A percentile compares a stretch with the other conserved stretches of the same genome.
Conservation (phyloP, 2,329 filamentous ascomycete genomes). For the Elsinoe ampelina region DNA sequence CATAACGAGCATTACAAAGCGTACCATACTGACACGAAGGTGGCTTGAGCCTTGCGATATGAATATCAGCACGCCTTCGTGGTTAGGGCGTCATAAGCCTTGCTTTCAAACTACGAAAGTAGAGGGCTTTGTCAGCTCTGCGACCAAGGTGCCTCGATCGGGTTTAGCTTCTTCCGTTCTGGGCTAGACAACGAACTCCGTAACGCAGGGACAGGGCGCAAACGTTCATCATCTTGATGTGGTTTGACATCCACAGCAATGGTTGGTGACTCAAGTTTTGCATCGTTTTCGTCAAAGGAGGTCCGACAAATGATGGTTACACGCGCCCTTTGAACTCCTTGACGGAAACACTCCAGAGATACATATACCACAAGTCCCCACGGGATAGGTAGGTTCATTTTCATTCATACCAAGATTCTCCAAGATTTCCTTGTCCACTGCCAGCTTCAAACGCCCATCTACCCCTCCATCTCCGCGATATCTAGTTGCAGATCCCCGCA, state of each 20-base stretch:
- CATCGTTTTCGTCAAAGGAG: slow-evolving; percentile 6
- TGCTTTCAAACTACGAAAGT: neutral
- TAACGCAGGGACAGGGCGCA: slow-evolving; percentile 6
- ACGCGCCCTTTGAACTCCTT: slow-evolving; percentile 11
- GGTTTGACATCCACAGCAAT: neutral
- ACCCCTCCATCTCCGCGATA: slow-evolving; percentile 9
- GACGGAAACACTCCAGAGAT: neutral
- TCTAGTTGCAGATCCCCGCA: slow-evolving; percentile 9
- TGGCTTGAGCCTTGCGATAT: neutral
- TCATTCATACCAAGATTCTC: neutral
- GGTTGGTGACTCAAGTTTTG: slow-evolving; percentile 10
- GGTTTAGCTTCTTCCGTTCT: neutral
- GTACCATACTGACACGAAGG: neutral
- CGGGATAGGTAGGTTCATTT: neutral
- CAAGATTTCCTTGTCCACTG: neutral
- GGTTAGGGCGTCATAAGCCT: neutral
- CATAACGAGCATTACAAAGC: neutral
- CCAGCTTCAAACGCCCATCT: neutral
- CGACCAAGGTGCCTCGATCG: neutral
- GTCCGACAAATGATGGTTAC: slow-evolving; percentile 7
- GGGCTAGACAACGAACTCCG: neutral
- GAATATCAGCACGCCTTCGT: neutral
- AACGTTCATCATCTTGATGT: neutral
- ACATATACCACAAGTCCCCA: slow-evolving; percentile 3
- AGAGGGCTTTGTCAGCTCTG: neutral